These are phyloP conservation scores for Xylaria arbuscula DNA, from an alignment of 2,329 filamentous ascomycete species.

Conservation along the genomic window DNA sequence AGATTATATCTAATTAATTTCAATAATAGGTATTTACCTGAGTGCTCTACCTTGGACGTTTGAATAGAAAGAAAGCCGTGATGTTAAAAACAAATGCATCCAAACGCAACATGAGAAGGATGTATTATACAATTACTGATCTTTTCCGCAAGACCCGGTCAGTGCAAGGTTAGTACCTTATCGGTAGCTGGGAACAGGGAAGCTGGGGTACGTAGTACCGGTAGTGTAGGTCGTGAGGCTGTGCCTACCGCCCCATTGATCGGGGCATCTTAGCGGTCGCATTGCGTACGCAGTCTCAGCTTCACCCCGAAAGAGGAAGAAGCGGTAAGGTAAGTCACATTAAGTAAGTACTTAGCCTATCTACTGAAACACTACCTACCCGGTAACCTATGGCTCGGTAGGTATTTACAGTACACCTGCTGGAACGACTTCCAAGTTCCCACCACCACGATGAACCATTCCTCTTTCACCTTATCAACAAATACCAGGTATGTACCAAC, in stretches of 20 bases:
- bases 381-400: no score
- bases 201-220: conserved; percentile 3
- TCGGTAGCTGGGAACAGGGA: background rate
- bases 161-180: background rate
- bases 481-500: background rate
- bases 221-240: conserved; percentile 19
- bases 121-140: background rate
- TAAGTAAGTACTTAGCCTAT: no score
- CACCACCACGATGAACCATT: conserved; percentile 2
- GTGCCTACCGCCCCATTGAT: conserved; percentile 6
- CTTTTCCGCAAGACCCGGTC: background rate
- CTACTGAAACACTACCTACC: no score
- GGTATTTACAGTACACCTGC: background rate
- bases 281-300: conserved; percentile 5
- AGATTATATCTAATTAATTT: no score
- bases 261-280: conserved; percentile 1
- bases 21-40: no score
- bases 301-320: conserved; percentile 16
- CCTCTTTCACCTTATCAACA: conserved; percentile 30
- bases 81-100: background rate
- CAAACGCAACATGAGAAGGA: background rate
- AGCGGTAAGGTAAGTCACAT: conserved; percentile 23
- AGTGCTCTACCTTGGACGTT: no score
- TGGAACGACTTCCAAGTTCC: conserved; percentile 20
- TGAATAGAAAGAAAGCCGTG: no score